A percentile compares a stretch with the other conserved stretches of the same genome.
Evolutionary conservation across 2,329 filamentous ascomycete species (phyloP).

Genomic region (Ophiostoma fasciatum): DNA sequence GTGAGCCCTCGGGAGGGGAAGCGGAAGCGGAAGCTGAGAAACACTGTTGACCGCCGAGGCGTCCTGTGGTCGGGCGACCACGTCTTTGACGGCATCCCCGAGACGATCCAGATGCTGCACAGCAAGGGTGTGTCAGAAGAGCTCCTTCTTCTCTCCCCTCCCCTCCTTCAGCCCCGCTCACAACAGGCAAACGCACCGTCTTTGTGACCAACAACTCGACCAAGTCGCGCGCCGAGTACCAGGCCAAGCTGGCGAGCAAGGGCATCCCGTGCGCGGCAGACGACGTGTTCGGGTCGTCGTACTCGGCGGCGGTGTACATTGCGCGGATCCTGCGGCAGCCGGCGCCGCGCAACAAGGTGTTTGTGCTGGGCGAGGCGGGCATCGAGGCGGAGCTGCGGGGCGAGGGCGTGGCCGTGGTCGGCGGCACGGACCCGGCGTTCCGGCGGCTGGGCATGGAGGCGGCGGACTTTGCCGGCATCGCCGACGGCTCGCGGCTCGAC

Average conservation of each 20-base stretch:
- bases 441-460: constrained; percentile 59
- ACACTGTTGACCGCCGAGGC: too few relatives aligned
- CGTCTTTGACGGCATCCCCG: constrained; percentile 69
- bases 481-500: constrained; percentile 62
- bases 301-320: constrained; percentile 93
- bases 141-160: neutral
- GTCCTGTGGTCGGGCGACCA: constrained; percentile 95
- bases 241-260: constrained; percentile 72
- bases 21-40: too few relatives aligned
- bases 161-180: neutral
- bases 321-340: constrained; percentile 75
- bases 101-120: constrained; percentile 72
- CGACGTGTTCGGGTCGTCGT: constrained; percentile 91
- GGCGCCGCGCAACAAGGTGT: constrained; percentile 77
- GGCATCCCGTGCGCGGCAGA: constrained; percentile 69
- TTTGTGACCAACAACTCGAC: constrained; percentile 99
- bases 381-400: constrained; percentile 77
- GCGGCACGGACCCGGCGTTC: constrained; percentile 69
- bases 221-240: constrained; percentile 84
- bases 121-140: constrained; percentile 64
- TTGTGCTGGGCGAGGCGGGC: constrained; percentile 78
- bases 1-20: constrained; percentile 43
- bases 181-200: constrained; percentile 80
- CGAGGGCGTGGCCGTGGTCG: constrained; percentile 67
- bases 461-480: constrained; percentile 66